Evolutionary conservation across 345 rosid species (phyloP).

Genomic region (Sisymbrium altissimum): DNA sequence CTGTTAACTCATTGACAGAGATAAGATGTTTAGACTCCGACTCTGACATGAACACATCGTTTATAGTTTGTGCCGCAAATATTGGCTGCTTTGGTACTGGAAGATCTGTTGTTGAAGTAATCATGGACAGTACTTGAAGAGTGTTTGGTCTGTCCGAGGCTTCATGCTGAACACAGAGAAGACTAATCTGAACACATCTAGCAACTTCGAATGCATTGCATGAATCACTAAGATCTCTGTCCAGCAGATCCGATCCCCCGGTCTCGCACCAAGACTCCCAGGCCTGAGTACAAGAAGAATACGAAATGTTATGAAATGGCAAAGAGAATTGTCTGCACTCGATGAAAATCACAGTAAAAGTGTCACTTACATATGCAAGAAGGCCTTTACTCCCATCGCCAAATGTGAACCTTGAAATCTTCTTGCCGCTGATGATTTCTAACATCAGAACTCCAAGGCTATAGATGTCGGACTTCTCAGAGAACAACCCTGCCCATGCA

Average conservation of each 20-base stretch:
- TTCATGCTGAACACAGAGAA: slow-evolving; percentile 31
- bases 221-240: slow-evolving; percentile 10
- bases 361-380: slow-evolving; percentile 32
- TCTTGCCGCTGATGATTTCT: slow-evolving; percentile 28
- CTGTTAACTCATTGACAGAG: slow-evolving; percentile 26
- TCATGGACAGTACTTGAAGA: slow-evolving; percentile 19
- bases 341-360: not conserved
- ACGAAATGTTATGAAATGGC: not conserved
- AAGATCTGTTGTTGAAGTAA: slow-evolving; percentile 27
- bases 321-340: not conserved
- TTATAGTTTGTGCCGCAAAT: slow-evolving; percentile 10
- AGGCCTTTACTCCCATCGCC: slow-evolving; percentile 32
- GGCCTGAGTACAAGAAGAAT: not conserved
- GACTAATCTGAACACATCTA: slow-evolving; percentile 32
- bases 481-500: slow-evolving; percentile 47
- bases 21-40: not conserved
- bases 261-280: slow-evolving; percentile 31
- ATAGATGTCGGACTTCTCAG: slow-evolving; percentile 49
- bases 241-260: slow-evolving; percentile 21
- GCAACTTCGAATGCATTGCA: slow-evolving; percentile 14
- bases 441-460: slow-evolving; percentile 49
- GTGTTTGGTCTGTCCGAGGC: slow-evolving; percentile 25
- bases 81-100: slow-evolving; percentile 27
- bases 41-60: not conserved
- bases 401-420: slow-evolving; percentile 26